Conservation (phyloP, 345 rosid species). For the Euclidium syriacum region DNA sequence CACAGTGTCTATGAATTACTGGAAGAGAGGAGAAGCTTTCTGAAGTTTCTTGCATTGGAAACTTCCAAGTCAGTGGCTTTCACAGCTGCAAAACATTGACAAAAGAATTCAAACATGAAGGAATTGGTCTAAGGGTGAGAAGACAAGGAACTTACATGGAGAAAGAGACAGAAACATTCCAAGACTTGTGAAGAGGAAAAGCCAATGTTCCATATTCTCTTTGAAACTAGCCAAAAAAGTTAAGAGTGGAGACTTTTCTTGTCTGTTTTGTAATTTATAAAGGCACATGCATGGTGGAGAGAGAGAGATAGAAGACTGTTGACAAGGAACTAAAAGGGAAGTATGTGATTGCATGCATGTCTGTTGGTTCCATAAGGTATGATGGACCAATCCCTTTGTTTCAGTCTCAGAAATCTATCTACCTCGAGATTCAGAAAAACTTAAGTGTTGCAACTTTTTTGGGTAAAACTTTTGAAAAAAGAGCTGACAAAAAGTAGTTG, state of each 20-base stretch:
- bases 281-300: slow-evolving; percentile 16
- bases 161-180: slow-evolving; percentile 20
- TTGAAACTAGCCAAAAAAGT: slow-evolving; percentile 13
- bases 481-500: slow-evolving; percentile 28
- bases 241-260: slow-evolving; percentile 11
- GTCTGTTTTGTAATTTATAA: slow-evolving; percentile 6
- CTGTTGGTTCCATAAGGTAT: slow-evolving; percentile 15
- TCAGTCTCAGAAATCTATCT: slow-evolving; percentile 8
- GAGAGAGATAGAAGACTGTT: background rate
- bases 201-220: slow-evolving; percentile 19
- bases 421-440: slow-evolving; percentile 26
- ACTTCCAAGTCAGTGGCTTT: slow-evolving; percentile 6
- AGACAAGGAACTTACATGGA: slow-evolving; percentile 20
- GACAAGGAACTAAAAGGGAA: slow-evolving; percentile 7
- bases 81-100: slow-evolving; percentile 14
- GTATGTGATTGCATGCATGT: slow-evolving; percentile 35
- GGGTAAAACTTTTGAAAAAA: background rate
- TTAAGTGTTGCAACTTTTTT: background rate
- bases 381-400: slow-evolving; percentile 11
- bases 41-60: background rate
- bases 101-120: background rate
- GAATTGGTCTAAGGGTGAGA: background rate
- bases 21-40: slow-evolving; percentile 22
- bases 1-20: slow-evolving; percentile 5
- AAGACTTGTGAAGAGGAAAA: slow-evolving; percentile 14